A percentile compares a stretch with the other conserved stretches of the same genome.
phyloP scores from a whole-genome alignment of 257 asterid genomes.

The Cinchona pubescens region DNA sequence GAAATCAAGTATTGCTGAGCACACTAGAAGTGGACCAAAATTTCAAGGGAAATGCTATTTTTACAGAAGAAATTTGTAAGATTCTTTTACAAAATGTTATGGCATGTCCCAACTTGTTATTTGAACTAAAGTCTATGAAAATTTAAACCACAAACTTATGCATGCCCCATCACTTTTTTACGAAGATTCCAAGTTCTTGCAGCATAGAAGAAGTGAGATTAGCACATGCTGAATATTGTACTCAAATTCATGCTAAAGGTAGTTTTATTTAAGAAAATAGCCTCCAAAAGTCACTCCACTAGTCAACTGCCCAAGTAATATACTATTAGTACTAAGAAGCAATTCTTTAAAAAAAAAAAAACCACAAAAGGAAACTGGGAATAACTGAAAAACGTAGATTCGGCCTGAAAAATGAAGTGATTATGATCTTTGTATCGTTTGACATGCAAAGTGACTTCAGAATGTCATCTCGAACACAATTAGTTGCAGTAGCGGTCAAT shows the following conservation, averaged over 20 bases:
- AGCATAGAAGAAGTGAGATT: neutral
- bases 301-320: conserved; percentile 20
- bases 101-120: neutral
- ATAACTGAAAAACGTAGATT: conserved; percentile 72
- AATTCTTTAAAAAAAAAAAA: neutral
- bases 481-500: conserved; percentile 76
- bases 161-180: neutral
- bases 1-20: conserved; percentile 4
- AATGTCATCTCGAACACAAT: conserved; percentile 66
- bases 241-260: neutral
- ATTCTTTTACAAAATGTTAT: neutral
- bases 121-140: neutral
- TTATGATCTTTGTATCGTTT: conserved; percentile 41
- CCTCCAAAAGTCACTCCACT: neutral
- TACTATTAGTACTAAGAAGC: neutral
- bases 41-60: neutral
- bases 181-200: neutral
- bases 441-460: conserved; percentile 69
- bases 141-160: neutral
- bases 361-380: conserved; percentile 20
- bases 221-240: neutral
- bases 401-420: conserved; percentile 73
- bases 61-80: neutral
- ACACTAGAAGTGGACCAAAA: neutral
- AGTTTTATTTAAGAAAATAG: neutral